phyloP scores from a whole-genome alignment of 1,284 basidiomycete species.

The Pyrrhoderma lamaoense region DNA sequence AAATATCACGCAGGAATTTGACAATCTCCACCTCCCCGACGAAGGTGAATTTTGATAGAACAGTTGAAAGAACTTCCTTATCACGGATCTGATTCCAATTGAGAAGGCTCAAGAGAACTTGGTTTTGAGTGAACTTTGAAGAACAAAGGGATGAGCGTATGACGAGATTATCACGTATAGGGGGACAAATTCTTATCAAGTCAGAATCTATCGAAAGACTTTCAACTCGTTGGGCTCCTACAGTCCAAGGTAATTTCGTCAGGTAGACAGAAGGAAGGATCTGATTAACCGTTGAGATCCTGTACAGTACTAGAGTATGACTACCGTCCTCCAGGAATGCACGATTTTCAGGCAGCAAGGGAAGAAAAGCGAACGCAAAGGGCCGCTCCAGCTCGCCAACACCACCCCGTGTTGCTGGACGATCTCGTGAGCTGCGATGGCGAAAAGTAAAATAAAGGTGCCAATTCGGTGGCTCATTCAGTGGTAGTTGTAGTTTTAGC shows the following conservation, averaged over 20 bases:
- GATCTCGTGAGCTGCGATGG: constrained; percentile 59
- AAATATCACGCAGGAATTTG: constrained; percentile 89
- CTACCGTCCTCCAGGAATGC: constrained; percentile 89
- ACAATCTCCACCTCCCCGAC: constrained; percentile 91
- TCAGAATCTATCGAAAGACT: constrained; percentile 55
- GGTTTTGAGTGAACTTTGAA: constrained; percentile 89
- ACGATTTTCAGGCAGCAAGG: constrained; percentile 72
- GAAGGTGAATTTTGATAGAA: constrained; percentile 84
- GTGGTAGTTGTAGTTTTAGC: constrained; percentile 79
- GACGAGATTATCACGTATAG: constrained; percentile 71
- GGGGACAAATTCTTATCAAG: constrained; percentile 57
- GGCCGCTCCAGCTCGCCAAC: constrained; percentile 55
- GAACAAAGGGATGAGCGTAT: constrained; percentile 91
- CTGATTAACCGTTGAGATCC: constrained; percentile 60
- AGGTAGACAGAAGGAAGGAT: constrained; percentile 67
- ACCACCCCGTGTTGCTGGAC: constrained; percentile 30
- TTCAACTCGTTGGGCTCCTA: constrained; percentile 49
- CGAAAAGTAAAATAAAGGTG: constrained; percentile 95
- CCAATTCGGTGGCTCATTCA: constrained; percentile 65
- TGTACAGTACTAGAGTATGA: constrained; percentile 80
- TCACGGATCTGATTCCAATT: constrained; percentile 76
- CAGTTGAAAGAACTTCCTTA: constrained; percentile 59
- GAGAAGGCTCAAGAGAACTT: constrained; percentile 75
- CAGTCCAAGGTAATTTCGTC: constrained; percentile 52
- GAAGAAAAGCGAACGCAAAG: constrained; percentile 91